Evolutionary conservation across 2,329 filamentous ascomycete genomes (phyloP).

Genomic region (Gaeumannomyces sp.): DNA sequence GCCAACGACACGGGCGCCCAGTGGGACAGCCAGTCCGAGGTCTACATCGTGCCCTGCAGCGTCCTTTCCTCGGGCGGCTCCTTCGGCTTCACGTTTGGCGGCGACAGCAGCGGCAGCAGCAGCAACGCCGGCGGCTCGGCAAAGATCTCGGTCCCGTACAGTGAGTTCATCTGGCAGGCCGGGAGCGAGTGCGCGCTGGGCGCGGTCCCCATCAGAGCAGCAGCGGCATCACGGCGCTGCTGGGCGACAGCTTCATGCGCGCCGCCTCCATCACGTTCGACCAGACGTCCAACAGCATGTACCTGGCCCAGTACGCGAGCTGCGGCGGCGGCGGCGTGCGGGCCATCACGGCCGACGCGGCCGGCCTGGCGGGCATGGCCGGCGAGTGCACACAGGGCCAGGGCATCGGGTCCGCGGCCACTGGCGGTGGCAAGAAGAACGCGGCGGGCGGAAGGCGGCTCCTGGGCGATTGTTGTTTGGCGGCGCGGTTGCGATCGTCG

Average conservation of each 20-base stretch:
- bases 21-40: slow-evolving; percentile 27
- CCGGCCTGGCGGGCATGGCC: slow-evolving; percentile 11
- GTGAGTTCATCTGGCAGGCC: slow-evolving; percentile 44
- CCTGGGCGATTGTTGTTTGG: not conserved
- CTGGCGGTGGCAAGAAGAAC: slow-evolving; percentile 11
- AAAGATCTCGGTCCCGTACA: slow-evolving; percentile 30
- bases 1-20: slow-evolving; percentile 35
- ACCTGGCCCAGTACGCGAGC: slow-evolving; percentile 25
- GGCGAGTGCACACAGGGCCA: slow-evolving; percentile 16
- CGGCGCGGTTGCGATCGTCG: not conserved
- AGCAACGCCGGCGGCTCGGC: slow-evolving; percentile 31
- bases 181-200: slow-evolving; percentile 36
- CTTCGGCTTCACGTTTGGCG: slow-evolving; percentile 41
- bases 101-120: no score
- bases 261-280: slow-evolving; percentile 27
- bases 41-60: slow-evolving; percentile 38
- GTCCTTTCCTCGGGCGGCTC: slow-evolving; percentile 30
- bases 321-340: slow-evolving; percentile 21
- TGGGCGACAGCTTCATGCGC: slow-evolving; percentile 27
- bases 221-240: slow-evolving; percentile 17
- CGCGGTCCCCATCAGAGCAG: slow-evolving; percentile 17
- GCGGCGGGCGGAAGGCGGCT: not conserved
- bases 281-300: slow-evolving; percentile 25
- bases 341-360: slow-evolving; percentile 17
- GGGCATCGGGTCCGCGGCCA: not conserved